phyloP scores from a whole-genome alignment of 73 alveolate species.

The Tetrahymena borealis region DNA sequence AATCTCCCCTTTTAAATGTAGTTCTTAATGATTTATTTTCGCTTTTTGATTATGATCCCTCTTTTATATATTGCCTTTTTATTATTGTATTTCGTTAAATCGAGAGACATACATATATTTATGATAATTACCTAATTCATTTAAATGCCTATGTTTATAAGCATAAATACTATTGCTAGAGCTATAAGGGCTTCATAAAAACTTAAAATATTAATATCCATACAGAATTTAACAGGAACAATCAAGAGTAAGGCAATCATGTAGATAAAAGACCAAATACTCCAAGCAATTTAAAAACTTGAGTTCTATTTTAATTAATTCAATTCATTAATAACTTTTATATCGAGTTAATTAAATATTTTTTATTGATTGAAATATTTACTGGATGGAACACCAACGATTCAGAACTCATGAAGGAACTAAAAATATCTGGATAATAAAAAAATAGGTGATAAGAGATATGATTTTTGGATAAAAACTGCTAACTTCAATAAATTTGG shows the following conservation, averaged over 20 bases:
- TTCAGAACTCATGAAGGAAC: too few species aligned
- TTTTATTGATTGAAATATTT: too few species aligned
- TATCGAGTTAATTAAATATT: too few species aligned
- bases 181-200: background rate
- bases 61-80: background rate
- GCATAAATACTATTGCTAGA: background rate
- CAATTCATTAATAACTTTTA: too few species aligned
- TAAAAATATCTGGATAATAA: too few species aligned
- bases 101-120: background rate
- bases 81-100: background rate
- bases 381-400: too few species aligned
- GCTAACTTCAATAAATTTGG: too few species aligned
- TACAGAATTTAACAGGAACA: background rate
- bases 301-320: too few species aligned
- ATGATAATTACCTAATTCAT: background rate
- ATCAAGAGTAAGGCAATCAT: background rate
- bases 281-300: background rate
- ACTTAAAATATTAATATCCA: background rate
- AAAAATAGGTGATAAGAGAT: too few species aligned
- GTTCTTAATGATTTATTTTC: background rate
- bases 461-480: too few species aligned
- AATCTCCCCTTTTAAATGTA: background rate
- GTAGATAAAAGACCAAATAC: background rate
- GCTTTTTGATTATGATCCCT: background rate
- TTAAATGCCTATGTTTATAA: background rate